Evolutionary conservation across 192 early-diverging fungal genomes (phyloP).

Genomic region (Fimicolochytrium jonesii): DNA sequence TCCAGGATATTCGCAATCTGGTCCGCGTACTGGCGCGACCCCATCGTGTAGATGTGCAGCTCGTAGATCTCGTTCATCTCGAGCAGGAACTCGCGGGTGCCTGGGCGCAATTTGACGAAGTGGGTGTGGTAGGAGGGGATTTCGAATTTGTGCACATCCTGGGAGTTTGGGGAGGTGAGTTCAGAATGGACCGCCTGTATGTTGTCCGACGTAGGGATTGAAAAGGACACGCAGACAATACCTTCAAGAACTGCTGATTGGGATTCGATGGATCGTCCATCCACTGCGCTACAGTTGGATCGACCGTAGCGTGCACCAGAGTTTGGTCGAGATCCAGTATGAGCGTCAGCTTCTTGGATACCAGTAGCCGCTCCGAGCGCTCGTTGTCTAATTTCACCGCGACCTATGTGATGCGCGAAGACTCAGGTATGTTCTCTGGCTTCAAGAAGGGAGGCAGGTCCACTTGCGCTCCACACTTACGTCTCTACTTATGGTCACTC

Average conservation of each 20-base stretch:
- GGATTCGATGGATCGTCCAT: slow-evolving; percentile 57
- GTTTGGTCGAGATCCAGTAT: slow-evolving; percentile 98
- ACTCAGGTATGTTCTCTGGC: too few relatives aligned
- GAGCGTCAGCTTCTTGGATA: slow-evolving; percentile 71
- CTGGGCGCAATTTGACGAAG: slow-evolving; percentile 83
- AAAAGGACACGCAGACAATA: slow-evolving; percentile 11
- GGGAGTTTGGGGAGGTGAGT: too few relatives aligned
- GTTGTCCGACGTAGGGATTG: too few relatives aligned
- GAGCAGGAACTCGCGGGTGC: slow-evolving; percentile 72
- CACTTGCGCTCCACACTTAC: slow-evolving; percentile 20
- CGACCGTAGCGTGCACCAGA: slow-evolving; percentile 87
- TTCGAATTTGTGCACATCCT: slow-evolving; percentile 74
- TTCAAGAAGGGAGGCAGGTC: background rate
- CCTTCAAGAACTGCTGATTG: slow-evolving; percentile 47
- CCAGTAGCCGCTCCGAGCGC: slow-evolving; percentile 59
- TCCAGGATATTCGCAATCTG: slow-evolving; percentile 85
- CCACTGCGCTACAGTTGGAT: slow-evolving; percentile 73
- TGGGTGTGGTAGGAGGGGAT: slow-evolving; percentile 67
- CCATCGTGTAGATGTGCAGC: slow-evolving; percentile 99
- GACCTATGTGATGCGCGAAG: slow-evolving; percentile 43
- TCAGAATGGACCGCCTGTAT: too few relatives aligned
- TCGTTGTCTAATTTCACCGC: slow-evolving; percentile 69
- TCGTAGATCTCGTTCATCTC: slow-evolving; percentile 71
- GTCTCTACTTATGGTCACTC: slow-evolving; percentile 61
- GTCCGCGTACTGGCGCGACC: slow-evolving; percentile 87